Conservation (phyloP, 2,329 filamentous ascomycete species). For the Aspergillus sp. region DNA sequence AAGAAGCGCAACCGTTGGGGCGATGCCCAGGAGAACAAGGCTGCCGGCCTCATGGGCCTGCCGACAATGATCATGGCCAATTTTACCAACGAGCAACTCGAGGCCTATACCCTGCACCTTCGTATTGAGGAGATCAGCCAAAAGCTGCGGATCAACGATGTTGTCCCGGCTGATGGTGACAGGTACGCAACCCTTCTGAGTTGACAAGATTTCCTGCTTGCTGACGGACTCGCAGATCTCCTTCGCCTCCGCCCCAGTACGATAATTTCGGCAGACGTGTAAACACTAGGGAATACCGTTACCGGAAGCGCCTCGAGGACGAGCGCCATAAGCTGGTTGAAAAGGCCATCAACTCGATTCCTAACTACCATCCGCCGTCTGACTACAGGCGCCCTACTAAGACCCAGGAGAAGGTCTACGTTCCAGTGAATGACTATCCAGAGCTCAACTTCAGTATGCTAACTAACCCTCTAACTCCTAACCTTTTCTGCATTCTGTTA, state of each 20-base stretch:
- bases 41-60: slow-evolving; percentile 92
- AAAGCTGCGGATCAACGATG: slow-evolving; percentile 97
- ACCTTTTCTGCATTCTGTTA: slow-evolving; percentile 39
- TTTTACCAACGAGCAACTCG: slow-evolving; percentile 97
- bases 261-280: slow-evolving; percentile 99
- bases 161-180: slow-evolving; percentile 92
- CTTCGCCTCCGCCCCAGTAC: slow-evolving; percentile 91
- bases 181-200: slow-evolving; percentile 52
- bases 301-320: slow-evolving; percentile 94
- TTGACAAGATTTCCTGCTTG: slow-evolving; percentile 1
- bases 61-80: slow-evolving; percentile 92
- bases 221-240: slow-evolving; percentile 55
- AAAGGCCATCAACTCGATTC: slow-evolving; percentile 98
- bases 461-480: slow-evolving; percentile 96
- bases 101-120: slow-evolving; percentile 91
- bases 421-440: slow-evolving; percentile 99
- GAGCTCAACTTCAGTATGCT: slow-evolving; percentile 99
- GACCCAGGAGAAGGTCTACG: slow-evolving; percentile 99
- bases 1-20: slow-evolving; percentile 99
- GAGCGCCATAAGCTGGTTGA: slow-evolving; percentile 98
- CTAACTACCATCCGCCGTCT: slow-evolving; percentile 97
- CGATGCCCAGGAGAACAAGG: slow-evolving; percentile 95
- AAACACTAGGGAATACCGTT: slow-evolving; percentile 97
- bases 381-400: slow-evolving; percentile 98
- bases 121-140: slow-evolving; percentile 99